Evolutionary conservation across 371 early-diverging fungal genomes (phyloP).

Genomic region (Entomophthora muscae): DNA sequence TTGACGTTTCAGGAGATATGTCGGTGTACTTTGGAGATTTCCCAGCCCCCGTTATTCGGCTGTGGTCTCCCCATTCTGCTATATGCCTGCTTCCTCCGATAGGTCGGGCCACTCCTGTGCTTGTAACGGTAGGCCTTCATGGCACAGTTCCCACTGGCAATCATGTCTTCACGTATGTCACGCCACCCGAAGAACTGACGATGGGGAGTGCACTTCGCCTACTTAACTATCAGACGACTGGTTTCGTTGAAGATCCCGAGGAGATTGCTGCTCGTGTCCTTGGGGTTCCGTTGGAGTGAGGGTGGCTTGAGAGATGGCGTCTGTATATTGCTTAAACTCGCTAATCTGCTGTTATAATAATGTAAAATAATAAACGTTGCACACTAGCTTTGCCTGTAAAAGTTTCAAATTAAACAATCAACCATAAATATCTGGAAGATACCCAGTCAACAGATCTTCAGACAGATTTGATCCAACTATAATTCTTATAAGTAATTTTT

Average conservation of each 20-base stretch:
- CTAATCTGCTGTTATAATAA: too few relatives aligned
- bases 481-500: too few relatives aligned
- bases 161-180: not conserved
- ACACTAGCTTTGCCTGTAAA: too few relatives aligned
- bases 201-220: not conserved
- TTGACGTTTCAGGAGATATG: conserved; percentile 20
- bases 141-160: not conserved
- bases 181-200: not conserved
- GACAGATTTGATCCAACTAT: too few relatives aligned
- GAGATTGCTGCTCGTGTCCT: not conserved
- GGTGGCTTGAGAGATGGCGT: too few relatives aligned
- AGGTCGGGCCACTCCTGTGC: conserved; percentile 51
- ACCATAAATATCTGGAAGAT: too few relatives aligned
- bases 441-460: too few relatives aligned
- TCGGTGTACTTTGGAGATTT: conserved; percentile 37
- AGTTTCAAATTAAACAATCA: too few relatives aligned
- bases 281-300: too few relatives aligned
- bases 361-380: too few relatives aligned
- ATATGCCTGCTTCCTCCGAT: conserved; percentile 70
- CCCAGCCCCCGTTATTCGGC: conserved; percentile 33
- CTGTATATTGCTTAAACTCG: too few relatives aligned
- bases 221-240: not conserved
- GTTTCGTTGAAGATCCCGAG: not conserved
- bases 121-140: conserved; percentile 24
- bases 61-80: conserved; percentile 56